Conservation (phyloP, 2,329 filamentous ascomycete species). For the Penicillium crustosum region DNA sequence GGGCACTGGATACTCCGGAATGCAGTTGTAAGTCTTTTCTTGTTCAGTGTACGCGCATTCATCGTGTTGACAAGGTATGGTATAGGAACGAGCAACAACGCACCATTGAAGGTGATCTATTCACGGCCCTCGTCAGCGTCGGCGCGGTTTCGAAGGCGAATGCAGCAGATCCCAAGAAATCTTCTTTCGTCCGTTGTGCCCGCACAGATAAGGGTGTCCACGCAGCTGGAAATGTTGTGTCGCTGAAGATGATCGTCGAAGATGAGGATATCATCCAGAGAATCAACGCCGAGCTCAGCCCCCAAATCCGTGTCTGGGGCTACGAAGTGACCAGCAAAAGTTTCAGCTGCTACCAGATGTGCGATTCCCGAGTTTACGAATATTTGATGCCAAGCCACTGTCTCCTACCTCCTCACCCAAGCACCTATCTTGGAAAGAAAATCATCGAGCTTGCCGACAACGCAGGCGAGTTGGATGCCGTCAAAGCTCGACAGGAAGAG, state of each 20-base stretch:
- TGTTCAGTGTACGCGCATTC: not conserved
- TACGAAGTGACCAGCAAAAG: constrained; percentile 83
- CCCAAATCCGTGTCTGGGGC: constrained; percentile 94
- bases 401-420: constrained; percentile 86
- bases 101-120: constrained; percentile 95
- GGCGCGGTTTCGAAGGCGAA: constrained; percentile 96
- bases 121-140: constrained; percentile 84
- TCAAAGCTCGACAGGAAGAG: constrained; percentile 69
- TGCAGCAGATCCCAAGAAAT: constrained; percentile 94
- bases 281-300: constrained; percentile 81
- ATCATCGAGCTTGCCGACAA: constrained; percentile 75
- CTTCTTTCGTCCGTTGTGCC: constrained; percentile 87
- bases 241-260: constrained; percentile 92
- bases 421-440: constrained; percentile 79
- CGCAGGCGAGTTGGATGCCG: constrained; percentile 68
- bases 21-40: constrained; percentile 67
- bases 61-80: constrained; percentile 1
- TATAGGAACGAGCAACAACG: constrained; percentile 63
- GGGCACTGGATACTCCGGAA: constrained; percentile 93
- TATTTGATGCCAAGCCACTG: constrained; percentile 93
- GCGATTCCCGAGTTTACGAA: constrained; percentile 95
- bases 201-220: constrained; percentile 97
- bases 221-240: constrained; percentile 92
- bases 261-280: constrained; percentile 82
- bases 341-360: constrained; percentile 93